Evolutionary conservation across 768 basidiomycete species (phyloP).

Genomic region (Podaxis carcinomalis): DNA sequence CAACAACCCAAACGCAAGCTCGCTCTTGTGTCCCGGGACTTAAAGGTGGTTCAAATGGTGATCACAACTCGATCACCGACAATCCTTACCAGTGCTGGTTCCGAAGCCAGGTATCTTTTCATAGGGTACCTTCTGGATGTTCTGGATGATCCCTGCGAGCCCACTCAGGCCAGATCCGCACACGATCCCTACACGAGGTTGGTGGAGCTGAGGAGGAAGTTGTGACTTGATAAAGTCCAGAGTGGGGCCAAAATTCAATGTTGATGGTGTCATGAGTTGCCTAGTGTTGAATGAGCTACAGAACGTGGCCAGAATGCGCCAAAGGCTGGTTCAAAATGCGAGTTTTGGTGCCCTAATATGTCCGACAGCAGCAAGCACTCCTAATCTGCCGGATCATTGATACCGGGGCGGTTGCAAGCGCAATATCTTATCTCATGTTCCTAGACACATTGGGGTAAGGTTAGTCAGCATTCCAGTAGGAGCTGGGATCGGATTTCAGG

Average conservation of each 20-base stretch:
- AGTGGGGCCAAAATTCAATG: conserved; percentile 20
- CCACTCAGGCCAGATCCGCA: conserved; percentile 86
- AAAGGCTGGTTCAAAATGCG: not conserved
- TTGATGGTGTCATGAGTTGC: not conserved
- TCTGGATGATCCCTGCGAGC: conserved; percentile 56
- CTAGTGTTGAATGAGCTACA: not conserved
- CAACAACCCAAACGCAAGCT: conserved; percentile 76
- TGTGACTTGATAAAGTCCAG: conserved; percentile 26
- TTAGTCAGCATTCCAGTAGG: not conserved
- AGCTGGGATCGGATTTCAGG: no score
- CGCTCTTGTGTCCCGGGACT: conserved; percentile 82
- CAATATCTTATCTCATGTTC: not conserved
- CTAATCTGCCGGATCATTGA: not conserved
- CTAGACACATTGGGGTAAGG: no score
- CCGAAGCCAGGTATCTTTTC: conserved; percentile 67
- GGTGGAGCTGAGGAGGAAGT: conserved; percentile 31
- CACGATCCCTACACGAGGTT: conserved; percentile 74
- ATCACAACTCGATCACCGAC: not conserved
- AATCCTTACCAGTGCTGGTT: conserved; percentile 65
- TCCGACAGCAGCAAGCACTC: not conserved
- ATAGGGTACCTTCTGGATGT: conserved; percentile 62
- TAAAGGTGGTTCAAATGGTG: conserved; percentile 4
- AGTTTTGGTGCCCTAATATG: not conserved
- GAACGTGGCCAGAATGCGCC: not conserved
- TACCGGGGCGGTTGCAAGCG: not conserved